A percentile compares a stretch with the other conserved stretches of the same genome.
Conservation (phyloP, 1,139 yeast genomes). For the Nadsonia commutata region DNA sequence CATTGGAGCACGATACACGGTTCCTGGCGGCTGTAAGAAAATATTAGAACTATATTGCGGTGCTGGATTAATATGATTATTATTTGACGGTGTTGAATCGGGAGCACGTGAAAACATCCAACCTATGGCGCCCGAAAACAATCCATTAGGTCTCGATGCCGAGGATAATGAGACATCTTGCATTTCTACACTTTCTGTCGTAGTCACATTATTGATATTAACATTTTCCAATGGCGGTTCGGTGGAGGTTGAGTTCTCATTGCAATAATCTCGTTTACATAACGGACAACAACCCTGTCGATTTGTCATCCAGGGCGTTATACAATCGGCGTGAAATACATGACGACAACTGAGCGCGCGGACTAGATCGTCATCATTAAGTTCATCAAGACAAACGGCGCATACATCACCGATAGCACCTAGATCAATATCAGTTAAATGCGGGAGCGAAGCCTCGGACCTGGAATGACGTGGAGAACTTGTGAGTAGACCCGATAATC, state of each 20-base stretch:
- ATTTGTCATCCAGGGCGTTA: conserved; percentile 68
- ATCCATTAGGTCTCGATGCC: background rate
- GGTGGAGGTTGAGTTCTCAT: conserved; percentile 5
- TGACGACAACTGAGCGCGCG: conserved; percentile 72
- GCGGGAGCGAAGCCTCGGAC: no score
- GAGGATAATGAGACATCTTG: background rate
- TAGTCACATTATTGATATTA: background rate
- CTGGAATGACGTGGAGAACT: no score
- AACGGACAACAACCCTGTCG: conserved; percentile 73
- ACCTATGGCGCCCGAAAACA: no score
- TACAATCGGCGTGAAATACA: conserved; percentile 65
- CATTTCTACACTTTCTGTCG: background rate
- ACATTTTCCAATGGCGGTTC: background rate
- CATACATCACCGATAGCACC: conserved; percentile 45
- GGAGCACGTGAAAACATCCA: no score
- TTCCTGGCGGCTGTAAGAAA: no score
- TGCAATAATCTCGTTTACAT: conserved; percentile 37
- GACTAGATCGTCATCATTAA: conserved; percentile 50
- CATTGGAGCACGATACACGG: no score
- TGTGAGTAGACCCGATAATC: no score
- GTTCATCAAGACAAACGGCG: conserved; percentile 60
- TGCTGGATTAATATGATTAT: no score
- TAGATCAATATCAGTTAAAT: conserved; percentile 3
- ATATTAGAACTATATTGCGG: no score
- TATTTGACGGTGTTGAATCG: no score